These are phyloP conservation scores for Cymbopogon flexuosus DNA, from an alignment of 202 grass and related monocot genomes.

Conservation along the genomic window DNA sequence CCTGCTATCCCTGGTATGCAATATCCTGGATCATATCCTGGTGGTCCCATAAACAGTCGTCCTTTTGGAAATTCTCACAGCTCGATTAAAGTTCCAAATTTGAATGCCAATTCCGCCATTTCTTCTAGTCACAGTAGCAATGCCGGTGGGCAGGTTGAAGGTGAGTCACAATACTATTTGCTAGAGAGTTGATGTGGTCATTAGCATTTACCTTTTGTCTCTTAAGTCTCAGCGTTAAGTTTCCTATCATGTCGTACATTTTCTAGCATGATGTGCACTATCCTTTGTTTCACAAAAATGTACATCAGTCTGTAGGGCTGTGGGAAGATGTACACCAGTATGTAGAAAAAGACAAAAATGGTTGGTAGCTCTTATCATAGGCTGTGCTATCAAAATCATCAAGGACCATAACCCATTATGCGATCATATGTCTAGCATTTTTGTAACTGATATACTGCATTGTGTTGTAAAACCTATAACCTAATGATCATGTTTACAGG, in stretches of 20 bases:
- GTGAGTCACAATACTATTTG: constrained; percentile 42
- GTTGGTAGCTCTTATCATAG: background rate
- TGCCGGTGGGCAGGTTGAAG: constrained; percentile 64
- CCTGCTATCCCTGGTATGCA: constrained; percentile 58
- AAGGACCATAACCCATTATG: background rate
- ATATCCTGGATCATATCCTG: constrained; percentile 61
- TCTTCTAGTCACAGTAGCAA: constrained; percentile 47
- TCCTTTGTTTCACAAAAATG: background rate
- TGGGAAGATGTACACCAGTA: background rate
- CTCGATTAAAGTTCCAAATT: constrained; percentile 39
- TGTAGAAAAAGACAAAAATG: background rate
- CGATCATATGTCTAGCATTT: background rate
- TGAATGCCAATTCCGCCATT: constrained; percentile 46
- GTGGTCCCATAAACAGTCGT: constrained; percentile 37
- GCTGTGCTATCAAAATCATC: background rate
- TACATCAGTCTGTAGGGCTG: background rate
- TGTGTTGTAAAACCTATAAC: background rate
- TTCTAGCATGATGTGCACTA: background rate
- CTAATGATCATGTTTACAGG: constrained; percentile 48
- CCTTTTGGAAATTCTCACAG: constrained; percentile 52
- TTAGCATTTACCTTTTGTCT: background rate
- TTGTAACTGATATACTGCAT: background rate
- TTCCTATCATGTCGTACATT: background rate
- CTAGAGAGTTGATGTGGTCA: background rate
- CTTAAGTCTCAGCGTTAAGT: background rate